These are phyloP conservation scores for Debaryomyces maramus DNA, from an alignment of 805 yeast species.

Conservation along the genomic window DNA sequence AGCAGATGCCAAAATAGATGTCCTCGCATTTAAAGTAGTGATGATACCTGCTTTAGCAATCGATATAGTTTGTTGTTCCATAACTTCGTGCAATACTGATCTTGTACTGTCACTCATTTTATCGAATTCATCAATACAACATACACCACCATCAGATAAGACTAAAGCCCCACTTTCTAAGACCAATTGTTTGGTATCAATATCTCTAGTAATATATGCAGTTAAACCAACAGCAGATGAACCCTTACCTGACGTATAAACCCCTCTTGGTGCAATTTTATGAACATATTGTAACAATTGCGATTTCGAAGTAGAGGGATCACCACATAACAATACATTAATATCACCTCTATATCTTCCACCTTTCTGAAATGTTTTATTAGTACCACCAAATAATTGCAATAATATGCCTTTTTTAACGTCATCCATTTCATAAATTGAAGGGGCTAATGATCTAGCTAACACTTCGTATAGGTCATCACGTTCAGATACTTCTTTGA, in stretches of 20 bases:
- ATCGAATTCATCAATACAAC: constrained; percentile 98
- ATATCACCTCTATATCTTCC: constrained; percentile 96
- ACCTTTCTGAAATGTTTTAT: constrained; percentile 83
- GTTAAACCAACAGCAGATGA: constrained; percentile 99
- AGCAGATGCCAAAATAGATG: constrained; percentile 93
- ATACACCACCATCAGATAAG: constrained; percentile 94
- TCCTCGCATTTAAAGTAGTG: constrained; percentile 93
- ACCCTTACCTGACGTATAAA: constrained; percentile 97
- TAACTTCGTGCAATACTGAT: constrained; percentile 95
- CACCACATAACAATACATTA: constrained; percentile 90
- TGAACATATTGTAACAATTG: constrained; percentile 94
- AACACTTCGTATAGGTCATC: constrained; percentile 81
- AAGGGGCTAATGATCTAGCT: constrained; percentile 93
- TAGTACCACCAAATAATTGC: constrained; percentile 94
- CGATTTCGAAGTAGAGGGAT: constrained; percentile 96
- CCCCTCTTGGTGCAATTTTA: constrained; percentile 96
- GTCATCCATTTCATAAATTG: constrained; percentile 93
- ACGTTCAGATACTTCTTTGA: constrained; percentile 61
- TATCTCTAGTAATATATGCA: constrained; percentile 92
- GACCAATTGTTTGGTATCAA: constrained; percentile 90
- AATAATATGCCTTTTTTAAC: constrained; percentile 92
- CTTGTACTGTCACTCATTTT: constrained; percentile 94
- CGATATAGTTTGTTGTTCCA: constrained; percentile 98
- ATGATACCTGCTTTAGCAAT: constrained; percentile 98
- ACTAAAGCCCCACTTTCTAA: constrained; percentile 96